Evolutionary conservation across 2,329 filamentous ascomycete genomes (phyloP), one percentile per base, ranked within the genome.

Genomic region (Penicillium rolfsii): DNA sequence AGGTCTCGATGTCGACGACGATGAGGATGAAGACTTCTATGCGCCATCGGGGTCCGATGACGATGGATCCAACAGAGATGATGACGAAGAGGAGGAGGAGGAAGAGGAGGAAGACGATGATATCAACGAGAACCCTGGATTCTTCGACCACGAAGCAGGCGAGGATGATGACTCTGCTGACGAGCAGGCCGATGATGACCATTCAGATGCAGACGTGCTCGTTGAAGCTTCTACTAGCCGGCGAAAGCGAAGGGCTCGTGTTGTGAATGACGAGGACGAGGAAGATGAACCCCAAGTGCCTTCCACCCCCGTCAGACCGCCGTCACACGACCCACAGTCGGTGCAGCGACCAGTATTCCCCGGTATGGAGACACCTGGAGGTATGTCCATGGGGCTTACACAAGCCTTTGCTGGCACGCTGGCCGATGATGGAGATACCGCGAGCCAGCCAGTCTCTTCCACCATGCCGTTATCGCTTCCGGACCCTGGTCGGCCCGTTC

Each of bases 401-500:
- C 93, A 97, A 70, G 94, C 95, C 64, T 97, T 97, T 73, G 91
- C 90, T 5, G 91, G 91, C 12, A 97, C 93, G 0, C 90, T 97
- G 87, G 92, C 91, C 52, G 87, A 85, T 40, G 80, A 82, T 61
- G 80, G 82, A 60, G 77, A 83, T 52, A 73, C 74, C 2, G 75
- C 76, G 16, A 73, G 67, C 16, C 71, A 82, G 61, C 76, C 81
- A 63, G 82, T 84, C 63, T 84, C 83, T 9, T 66, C 84, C 9
- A 78, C 79, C 22, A 82, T 85, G 46, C 74, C 67, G 1, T 67
- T 69, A 41, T 70, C 73, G 3, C 71, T 85, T 22, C 82, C 84
- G n/a, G 81, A 83, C 14, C 84, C 84, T 26, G 75, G 76, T 9
- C 72, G 87, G 73, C 87, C 89, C 3, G 83, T 83, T 41, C 81